Base-by-base conservation (phyloP, 2,329 filamentous ascomycete species). In the Aspergillus sp. region DNA sequence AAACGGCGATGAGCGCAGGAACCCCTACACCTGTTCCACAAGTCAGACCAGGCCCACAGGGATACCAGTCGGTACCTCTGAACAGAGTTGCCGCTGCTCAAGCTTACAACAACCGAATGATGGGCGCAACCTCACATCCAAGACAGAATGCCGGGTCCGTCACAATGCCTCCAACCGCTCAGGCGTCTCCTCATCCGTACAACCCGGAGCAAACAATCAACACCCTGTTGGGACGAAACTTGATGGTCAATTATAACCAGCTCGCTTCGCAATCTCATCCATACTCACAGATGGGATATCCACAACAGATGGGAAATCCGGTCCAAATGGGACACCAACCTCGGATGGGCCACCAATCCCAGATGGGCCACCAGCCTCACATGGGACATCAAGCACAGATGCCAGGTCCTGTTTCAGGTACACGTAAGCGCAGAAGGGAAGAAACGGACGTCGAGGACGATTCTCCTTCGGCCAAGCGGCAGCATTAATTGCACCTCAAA, bases 101-200 rank as follows among this genome's bases (percentile, higher is more conserved):
- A 8, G 17, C 55, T 1, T 44, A 60, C 2, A 21, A 25, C 19
- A 44, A 55, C 41, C 53, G 53, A 8, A 53, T 60, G 53, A 44
- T 48, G 25, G 52, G 42, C n/a, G 47, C 58, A 6, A 55, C 48
- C 3, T 60, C 58, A 3, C 53, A 60, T 10, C 54, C 58, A 5
- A 36, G 54, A 32, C 38, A 25, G 3, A 47, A 5, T 15, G 3
- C 23, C 15, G 54, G n/a, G 23, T 56, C 56, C 19, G 8, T 8
- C 15, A 11, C 44, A 1, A n/a, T 49, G 44, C 19, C 44, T 2
- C 44, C 19, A 3, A 27, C 8, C 15, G 8, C 47, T 8, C 23
- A 27, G 25, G 27, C 27, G 8, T 17, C 47, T n/a, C 25, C 47
- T n/a, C 15, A 27, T 30, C 27, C 27, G 3, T 30, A 30, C 10